A percentile compares a stretch with the other conserved stretches of the same genome.
These are phyloP conservation scores for Termitomyces sp. DNA, from an alignment of 768 basidiomycete species.

Conservation along the genomic window DNA sequence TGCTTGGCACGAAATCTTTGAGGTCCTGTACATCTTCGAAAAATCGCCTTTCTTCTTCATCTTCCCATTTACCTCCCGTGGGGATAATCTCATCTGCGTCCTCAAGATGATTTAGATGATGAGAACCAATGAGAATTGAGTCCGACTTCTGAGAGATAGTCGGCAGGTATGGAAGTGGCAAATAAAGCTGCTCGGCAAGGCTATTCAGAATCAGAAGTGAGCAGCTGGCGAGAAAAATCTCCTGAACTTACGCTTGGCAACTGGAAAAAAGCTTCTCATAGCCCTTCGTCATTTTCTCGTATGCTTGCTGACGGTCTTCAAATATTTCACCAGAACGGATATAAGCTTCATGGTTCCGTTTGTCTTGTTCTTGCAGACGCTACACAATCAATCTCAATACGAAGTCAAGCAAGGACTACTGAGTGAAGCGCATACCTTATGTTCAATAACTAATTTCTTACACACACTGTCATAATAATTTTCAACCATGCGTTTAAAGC, in stretches of 20 bases:
- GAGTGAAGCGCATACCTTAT: constrained; percentile 52
- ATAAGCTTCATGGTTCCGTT: constrained; percentile 96
- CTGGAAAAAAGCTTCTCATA: constrained; percentile 89
- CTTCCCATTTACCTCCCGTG: constrained; percentile 90
- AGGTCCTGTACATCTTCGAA: constrained; percentile 92
- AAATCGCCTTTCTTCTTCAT: constrained; percentile 92
- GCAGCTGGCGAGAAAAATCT: neutral
- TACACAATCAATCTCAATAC: constrained; percentile 23
- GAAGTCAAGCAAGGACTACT: neutral
- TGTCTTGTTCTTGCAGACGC: constrained; percentile 96
- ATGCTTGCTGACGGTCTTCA: constrained; percentile 96
- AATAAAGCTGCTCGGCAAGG: constrained; percentile 85
- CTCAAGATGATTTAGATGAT: constrained; percentile 27
- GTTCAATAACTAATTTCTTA: constrained; percentile 89
- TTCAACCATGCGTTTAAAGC: constrained; percentile 90
- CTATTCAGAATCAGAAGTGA: constrained; percentile 28
- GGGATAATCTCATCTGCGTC: constrained; percentile 51
- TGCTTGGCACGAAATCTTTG: constrained; percentile 86
- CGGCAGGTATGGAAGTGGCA: constrained; percentile 79
- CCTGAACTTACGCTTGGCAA: constrained; percentile 69
- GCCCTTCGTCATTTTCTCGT: constrained; percentile 96
- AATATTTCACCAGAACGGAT: constrained; percentile 99
- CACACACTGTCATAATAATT: constrained; percentile 88
- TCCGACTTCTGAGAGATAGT: constrained; percentile 75
- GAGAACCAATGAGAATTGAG: constrained; percentile 71